Conservation (phyloP, 176 grass and related monocot species). For the Rhynchospora pubera region DNA sequence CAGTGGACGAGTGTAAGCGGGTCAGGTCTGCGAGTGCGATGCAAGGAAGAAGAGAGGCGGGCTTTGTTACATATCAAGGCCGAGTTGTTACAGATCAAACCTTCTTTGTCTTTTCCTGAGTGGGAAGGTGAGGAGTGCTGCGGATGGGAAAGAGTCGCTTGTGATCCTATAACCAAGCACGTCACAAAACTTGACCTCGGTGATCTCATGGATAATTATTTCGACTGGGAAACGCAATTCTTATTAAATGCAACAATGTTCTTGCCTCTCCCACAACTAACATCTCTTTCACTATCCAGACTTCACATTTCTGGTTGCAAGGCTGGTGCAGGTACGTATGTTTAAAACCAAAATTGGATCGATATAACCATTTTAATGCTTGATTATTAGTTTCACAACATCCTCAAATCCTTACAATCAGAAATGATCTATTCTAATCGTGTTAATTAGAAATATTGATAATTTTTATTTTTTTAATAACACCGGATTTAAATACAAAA, state of each 20-base stretch:
- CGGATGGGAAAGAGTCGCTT: background rate
- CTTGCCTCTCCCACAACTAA: background rate
- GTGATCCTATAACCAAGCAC: background rate
- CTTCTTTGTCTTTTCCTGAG: background rate
- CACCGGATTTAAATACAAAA: no score
- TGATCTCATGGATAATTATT: background rate
- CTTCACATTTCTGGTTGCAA: background rate
- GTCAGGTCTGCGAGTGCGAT: background rate
- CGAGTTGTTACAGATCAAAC: background rate
- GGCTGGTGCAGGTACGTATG: background rate
- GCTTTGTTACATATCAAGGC: background rate
- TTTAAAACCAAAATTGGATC: background rate
- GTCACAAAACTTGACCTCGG: background rate
- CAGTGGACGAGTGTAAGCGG: background rate
- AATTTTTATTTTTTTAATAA: no score
- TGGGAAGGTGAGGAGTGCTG: background rate
- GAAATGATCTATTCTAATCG: no score
- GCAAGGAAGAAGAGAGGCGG: background rate
- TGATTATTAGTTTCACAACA: no score
- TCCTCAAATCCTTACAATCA: no score
- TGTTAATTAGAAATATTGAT: no score
- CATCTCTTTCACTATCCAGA: background rate
- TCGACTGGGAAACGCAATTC: background rate
- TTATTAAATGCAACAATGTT: background rate
- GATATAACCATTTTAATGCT: no score